Conservation (phyloP, 192 early-diverging fungal genomes). For the Umbelopsis ramanniana region DNA sequence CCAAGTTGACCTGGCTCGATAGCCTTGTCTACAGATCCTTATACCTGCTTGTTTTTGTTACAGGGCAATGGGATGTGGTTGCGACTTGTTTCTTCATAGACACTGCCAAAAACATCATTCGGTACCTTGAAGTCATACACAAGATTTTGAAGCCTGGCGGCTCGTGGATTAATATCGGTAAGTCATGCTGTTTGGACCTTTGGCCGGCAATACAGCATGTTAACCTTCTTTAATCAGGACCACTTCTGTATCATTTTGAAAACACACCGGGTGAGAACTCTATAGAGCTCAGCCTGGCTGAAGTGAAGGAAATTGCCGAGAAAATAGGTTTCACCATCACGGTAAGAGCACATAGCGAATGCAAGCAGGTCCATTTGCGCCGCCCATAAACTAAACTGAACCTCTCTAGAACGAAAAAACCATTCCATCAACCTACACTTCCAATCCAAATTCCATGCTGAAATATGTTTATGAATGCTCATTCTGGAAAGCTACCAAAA, state of each 20-base stretch:
- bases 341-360: slow-evolving; percentile 36
- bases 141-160: slow-evolving; percentile 76
- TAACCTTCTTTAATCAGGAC: slow-evolving; percentile 57
- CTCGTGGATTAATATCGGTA: slow-evolving; percentile 84
- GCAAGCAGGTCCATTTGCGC: too few species aligned
- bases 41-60: too few species aligned
- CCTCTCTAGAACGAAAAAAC: slow-evolving; percentile 54
- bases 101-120: slow-evolving; percentile 90
- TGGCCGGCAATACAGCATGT: too few species aligned
- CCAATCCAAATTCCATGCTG: slow-evolving; percentile 79
- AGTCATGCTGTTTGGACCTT: not conserved
- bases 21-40: too few species aligned
- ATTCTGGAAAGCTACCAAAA: slow-evolving; percentile 70
- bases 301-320: slow-evolving; percentile 66
- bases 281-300: slow-evolving; percentile 87
- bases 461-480: slow-evolving; percentile 80
- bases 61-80: slow-evolving; percentile 76
- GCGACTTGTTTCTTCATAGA: slow-evolving; percentile 98
- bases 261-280: slow-evolving; percentile 79
- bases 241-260: slow-evolving; percentile 94
- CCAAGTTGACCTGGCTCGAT: too few species aligned
- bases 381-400: too few species aligned
- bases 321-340: slow-evolving; percentile 76
- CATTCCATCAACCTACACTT: slow-evolving; percentile 72
- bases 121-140: slow-evolving; percentile 86